Conservation (phyloP, 768 basidiomycete species). For the Hemileccinum rubropunctum region DNA sequence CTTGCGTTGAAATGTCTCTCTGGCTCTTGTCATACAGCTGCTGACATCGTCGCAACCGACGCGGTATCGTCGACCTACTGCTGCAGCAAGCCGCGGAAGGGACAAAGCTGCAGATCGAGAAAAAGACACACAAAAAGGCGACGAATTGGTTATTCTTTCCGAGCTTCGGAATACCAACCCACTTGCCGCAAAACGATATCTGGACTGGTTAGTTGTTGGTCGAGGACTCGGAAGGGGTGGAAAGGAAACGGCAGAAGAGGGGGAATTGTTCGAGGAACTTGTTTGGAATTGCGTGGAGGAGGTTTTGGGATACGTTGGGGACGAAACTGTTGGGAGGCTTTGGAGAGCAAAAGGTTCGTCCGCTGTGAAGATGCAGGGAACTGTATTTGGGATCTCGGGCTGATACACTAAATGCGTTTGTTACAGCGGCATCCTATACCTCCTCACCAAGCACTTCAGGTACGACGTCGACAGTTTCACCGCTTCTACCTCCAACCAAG, state of each 20-base stretch:
- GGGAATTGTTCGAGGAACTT: conserved; percentile 62
- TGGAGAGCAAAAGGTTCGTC: conserved; percentile 69
- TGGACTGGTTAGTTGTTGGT: conserved; percentile 79
- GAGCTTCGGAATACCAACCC: conserved; percentile 21
- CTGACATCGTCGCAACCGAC: conserved; percentile 18
- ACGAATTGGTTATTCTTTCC: conserved; percentile 28
- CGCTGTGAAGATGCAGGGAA: not conserved
- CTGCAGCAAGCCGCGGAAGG: conserved; percentile 15
- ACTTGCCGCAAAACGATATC: conserved; percentile 61
- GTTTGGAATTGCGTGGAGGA: conserved; percentile 54
- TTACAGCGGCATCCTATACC: conserved; percentile 51
- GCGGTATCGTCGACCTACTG: conserved; percentile 21
- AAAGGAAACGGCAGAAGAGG: conserved; percentile 19
- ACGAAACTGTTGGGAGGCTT: conserved; percentile 54
- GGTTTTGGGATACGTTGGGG: conserved; percentile 43
- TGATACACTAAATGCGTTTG: not conserved
- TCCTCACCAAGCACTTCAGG: conserved; percentile 26
- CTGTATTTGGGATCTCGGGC: not conserved
- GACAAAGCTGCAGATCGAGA: conserved; percentile 25
- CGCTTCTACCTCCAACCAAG: conserved; percentile 10
- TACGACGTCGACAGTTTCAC: not conserved
- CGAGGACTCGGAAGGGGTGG: conserved; percentile 39
- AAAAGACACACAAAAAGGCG: conserved; percentile 18
- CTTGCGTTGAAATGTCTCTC: not conserved
- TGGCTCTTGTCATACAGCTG: conserved; percentile 8